Evolutionary conservation across 352 stramenopile genomes (phyloP), one percentile per base, ranked within the genome.

Genomic region (Phytopythium oedochilum): DNA sequence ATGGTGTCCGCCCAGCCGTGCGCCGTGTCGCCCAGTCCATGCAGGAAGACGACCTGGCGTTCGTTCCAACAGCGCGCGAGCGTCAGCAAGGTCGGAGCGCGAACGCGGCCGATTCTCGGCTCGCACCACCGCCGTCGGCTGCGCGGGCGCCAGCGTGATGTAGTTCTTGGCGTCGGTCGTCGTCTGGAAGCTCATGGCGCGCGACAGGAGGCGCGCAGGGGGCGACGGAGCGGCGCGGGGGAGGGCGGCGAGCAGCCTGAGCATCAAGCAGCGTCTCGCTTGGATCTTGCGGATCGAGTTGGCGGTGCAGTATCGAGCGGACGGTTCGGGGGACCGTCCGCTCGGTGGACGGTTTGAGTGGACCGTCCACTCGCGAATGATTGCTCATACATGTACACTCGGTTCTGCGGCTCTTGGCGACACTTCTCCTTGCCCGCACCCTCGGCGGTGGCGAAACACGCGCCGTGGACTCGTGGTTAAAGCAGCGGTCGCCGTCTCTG

Each of bases 11-110:
- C 60, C 75, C 83, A 96, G 38, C 85, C 83, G 58, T 97, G 83
- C 0, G 89, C 79, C 17, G 88, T 88, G 70, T 98, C 95, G 17
- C 95, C 95, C 1, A 98, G 69, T 15, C 95, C 95, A 57, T 98
- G 95, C 32, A 86, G 63, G 45, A 92, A 92, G 35, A 92, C 63
- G 1, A 92, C 62, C 55, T 74, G 25, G n/a, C n/a, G n/a, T n/a
- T n/a, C n/a, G n/a, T n/a, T n/a, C n/a, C 32, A 40, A 11, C 31
- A 31, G 0, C 2, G 2, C 28, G 20, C 29, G n/a, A n/a, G n/a
- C 17, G 10, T 26, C 11, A 38, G n/a, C n/a, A 36, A 1, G 15
- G 2, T 23, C 20, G 17, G 12, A 25, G 25, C 6, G 11, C 7
- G 12, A 39, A 28, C 11, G 1, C 17, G 0, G 23, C 8, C 28